phyloP scores from a whole-genome alignment of 2,329 filamentous ascomycete genomes.

The Fusarium heterosporum region DNA sequence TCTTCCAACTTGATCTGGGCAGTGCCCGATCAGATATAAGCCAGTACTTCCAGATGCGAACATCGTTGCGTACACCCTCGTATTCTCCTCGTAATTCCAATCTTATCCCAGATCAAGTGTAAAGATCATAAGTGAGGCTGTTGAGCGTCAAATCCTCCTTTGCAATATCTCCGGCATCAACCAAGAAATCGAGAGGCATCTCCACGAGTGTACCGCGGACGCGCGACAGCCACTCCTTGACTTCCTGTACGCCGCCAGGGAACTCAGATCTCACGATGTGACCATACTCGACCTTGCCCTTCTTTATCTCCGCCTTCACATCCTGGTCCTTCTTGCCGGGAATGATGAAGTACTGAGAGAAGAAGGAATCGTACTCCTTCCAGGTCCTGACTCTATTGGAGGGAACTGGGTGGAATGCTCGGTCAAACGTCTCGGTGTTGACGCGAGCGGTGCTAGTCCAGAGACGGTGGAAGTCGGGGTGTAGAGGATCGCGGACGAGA shows the following conservation, averaged over 20 bases:
- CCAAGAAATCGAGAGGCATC: slow-evolving; percentile 93
- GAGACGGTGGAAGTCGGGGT: slow-evolving; percentile 73
- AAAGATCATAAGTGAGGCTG: slow-evolving; percentile 76
- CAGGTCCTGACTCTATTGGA: slow-evolving; percentile 75
- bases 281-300: slow-evolving; percentile 79
- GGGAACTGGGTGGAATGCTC: slow-evolving; percentile 84
- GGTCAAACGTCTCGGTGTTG: slow-evolving; percentile 85
- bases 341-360: slow-evolving; percentile 72
- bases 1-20: neutral
- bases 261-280: slow-evolving; percentile 89
- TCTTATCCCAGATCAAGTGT: slow-evolving; percentile 61
- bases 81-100: neutral
- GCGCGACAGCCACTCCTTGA: slow-evolving; percentile 75
- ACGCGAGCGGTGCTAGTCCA: slow-evolving; percentile 79
- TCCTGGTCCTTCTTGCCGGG: slow-evolving; percentile 64
- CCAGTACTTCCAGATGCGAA: neutral
- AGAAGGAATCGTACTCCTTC: slow-evolving; percentile 80
- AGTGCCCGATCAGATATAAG: neutral
- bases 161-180: slow-evolving; percentile 80
- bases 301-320: slow-evolving; percentile 60
- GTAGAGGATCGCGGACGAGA: slow-evolving; percentile 80
- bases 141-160: slow-evolving; percentile 82
- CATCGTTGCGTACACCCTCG: neutral
- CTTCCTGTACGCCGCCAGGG: slow-evolving; percentile 75
- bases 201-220: slow-evolving; percentile 81